Conservation (phyloP, 2,329 filamentous ascomycete species). For the Chaetomium sp. region DNA sequence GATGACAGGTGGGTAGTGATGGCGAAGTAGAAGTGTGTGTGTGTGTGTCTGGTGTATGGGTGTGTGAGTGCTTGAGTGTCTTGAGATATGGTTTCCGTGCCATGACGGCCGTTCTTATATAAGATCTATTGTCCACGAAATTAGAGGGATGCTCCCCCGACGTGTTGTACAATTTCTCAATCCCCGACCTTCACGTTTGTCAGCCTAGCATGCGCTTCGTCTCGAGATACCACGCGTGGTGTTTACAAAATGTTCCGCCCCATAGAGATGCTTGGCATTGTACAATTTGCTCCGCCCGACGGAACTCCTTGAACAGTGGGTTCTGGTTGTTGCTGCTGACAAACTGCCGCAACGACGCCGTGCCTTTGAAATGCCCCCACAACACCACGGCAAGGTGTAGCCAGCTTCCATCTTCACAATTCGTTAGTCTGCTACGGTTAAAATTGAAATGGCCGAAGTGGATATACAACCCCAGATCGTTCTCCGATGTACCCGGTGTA, state of each 20-base stretch:
- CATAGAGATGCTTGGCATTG: background rate
- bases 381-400: background rate
- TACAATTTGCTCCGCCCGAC: constrained; percentile 7
- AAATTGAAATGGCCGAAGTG: constrained; percentile 9
- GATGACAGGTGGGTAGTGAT: background rate
- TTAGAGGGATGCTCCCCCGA: background rate
- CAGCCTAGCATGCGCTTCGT: background rate
- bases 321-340: background rate
- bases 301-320: background rate
- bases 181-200: background rate
- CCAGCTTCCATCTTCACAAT: background rate
- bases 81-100: background rate
- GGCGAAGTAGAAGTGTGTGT: background rate
- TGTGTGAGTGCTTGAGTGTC: background rate
- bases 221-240: background rate
- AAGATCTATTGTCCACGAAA: background rate
- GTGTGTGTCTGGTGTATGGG: background rate
- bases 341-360: background rate
- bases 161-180: background rate
- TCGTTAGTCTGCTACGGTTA: background rate
- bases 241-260: constrained; percentile 8
- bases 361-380: background rate
- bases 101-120: background rate
- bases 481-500: constrained; percentile 11
- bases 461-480: background rate